Conservation (phyloP, 768 basidiomycete species). For the Panaeolus cyanescens region DNA sequence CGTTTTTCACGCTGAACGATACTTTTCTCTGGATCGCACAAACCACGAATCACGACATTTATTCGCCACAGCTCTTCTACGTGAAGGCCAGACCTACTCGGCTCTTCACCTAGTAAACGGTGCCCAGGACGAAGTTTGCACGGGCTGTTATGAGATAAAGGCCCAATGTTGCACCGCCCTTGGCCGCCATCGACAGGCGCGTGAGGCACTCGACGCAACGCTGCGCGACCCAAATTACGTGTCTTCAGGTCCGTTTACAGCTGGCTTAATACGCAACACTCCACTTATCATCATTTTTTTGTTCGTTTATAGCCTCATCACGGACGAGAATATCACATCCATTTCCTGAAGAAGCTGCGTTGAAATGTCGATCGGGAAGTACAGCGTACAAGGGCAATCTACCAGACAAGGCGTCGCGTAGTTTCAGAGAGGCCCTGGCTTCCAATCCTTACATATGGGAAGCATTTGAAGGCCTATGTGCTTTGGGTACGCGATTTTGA, state of each 20-base stretch:
- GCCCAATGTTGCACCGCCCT: slow-evolving; percentile 72
- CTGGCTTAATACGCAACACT: slow-evolving; percentile 8
- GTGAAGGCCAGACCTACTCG: slow-evolving; percentile 18
- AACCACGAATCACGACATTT: slow-evolving; percentile 86
- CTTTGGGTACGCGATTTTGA: slow-evolving; percentile 56
- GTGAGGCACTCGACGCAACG: slow-evolving; percentile 68
- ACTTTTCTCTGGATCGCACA: slow-evolving; percentile 66
- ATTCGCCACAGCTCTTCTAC: slow-evolving; percentile 77
- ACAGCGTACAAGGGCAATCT: slow-evolving; percentile 81
- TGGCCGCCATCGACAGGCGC: slow-evolving; percentile 76
- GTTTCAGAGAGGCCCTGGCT: slow-evolving; percentile 71
- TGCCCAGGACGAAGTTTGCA: slow-evolving; percentile 61
- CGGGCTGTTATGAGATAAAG: slow-evolving; percentile 79
- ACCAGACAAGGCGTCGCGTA: slow-evolving; percentile 67
- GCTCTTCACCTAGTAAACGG: slow-evolving; percentile 55
- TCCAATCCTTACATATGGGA: slow-evolving; percentile 88
- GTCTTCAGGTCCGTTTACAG: slow-evolving; percentile 54
- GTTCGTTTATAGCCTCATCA: slow-evolving; percentile 48
- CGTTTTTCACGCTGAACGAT: slow-evolving; percentile 88
- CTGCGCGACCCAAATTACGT: slow-evolving; percentile 52
- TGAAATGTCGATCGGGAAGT: slow-evolving; percentile 76
- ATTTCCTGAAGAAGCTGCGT: slow-evolving; percentile 72
- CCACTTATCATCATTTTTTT: slow-evolving; percentile 17
- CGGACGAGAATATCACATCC: slow-evolving; percentile 52
- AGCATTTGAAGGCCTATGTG: slow-evolving; percentile 86